Evolutionary conservation across 208 protist genomes (phyloP).

Genomic region (Crithidia bombi): DNA sequence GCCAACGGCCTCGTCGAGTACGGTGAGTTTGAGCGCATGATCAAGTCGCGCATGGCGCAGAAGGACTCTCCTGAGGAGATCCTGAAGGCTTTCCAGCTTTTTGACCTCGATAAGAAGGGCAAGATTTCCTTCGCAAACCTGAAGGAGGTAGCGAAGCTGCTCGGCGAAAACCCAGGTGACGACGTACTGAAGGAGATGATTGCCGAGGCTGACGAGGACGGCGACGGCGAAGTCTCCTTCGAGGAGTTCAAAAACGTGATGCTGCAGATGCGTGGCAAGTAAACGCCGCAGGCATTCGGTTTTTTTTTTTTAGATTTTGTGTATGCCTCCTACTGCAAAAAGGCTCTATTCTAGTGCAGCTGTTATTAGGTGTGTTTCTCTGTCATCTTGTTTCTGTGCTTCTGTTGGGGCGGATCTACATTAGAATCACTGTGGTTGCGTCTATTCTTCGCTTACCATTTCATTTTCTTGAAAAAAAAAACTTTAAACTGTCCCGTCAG

Average conservation of each 20-base stretch:
- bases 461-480: background rate
- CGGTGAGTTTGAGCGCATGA: slow-evolving; percentile 90
- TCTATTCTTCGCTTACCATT: background rate
- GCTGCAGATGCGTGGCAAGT: slow-evolving; percentile 91
- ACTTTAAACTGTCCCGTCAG: no score
- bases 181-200: slow-evolving; percentile 99
- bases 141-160: slow-evolving; percentile 94
- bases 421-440: slow-evolving; percentile 16
- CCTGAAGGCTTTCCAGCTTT: slow-evolving; percentile 96
- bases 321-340: background rate
- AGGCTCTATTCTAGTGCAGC: no score
- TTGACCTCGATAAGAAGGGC: slow-evolving; percentile 96
- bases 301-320: slow-evolving; percentile 13
- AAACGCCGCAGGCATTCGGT: slow-evolving; percentile 13
- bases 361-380: no score
- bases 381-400: no score
- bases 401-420: no score
- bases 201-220: slow-evolving; percentile 95
- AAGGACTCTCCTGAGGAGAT: slow-evolving; percentile 96
- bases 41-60: slow-evolving; percentile 91
- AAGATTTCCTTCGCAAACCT: slow-evolving; percentile 97
- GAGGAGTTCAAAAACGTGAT: slow-evolving; percentile 97
- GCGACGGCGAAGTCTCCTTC: slow-evolving; percentile 95
- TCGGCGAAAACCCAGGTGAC: slow-evolving; percentile 96
- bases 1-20: slow-evolving; percentile 91